Percentiles rank a stretch among this genome's conserved stretches.
phyloP scores from a whole-genome alignment of 495 filamentous ascomycete genomes.

The Friedmanniomyces endolithicus region DNA sequence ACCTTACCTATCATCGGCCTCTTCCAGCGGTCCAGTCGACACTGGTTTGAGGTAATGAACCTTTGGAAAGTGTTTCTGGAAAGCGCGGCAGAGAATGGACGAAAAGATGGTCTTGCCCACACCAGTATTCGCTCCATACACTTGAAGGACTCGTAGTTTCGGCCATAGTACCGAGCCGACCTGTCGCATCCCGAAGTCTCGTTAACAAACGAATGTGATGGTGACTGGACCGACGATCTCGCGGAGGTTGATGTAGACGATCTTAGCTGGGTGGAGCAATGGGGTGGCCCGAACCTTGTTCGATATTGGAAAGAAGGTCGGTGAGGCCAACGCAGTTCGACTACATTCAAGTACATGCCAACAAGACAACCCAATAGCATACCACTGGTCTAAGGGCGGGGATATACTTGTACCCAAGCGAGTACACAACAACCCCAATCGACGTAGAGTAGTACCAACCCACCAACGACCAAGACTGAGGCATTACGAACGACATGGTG shows the following conservation, averaged over 20 bases:
- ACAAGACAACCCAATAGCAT: too few relatives aligned
- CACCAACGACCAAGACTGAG: too few relatives aligned
- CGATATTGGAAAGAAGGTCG: neutral
- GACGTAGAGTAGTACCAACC: too few relatives aligned
- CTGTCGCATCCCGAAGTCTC: slow-evolving; percentile 5
- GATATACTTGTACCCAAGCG: too few relatives aligned
- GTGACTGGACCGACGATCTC: neutral
- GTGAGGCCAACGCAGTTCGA: neutral
- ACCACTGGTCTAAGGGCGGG: too few relatives aligned
- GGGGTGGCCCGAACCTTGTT: neutral
- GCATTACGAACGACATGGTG: too few relatives aligned
- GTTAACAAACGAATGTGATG: neutral
- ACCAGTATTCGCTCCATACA: slow-evolving; percentile 70
- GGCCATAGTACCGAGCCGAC: slow-evolving; percentile 44
- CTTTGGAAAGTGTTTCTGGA: slow-evolving; percentile 31
- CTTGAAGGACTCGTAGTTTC: slow-evolving; percentile 49
- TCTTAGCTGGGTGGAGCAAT: neutral
- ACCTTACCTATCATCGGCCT: slow-evolving; percentile 57
- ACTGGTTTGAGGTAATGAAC: slow-evolving; percentile 62
- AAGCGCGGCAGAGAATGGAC: slow-evolving; percentile 53
- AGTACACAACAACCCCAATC: too few relatives aligned
- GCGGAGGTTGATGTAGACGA: neutral
- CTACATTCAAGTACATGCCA: too few relatives aligned
- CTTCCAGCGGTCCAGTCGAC: slow-evolving; percentile 53
- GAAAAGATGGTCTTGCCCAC: slow-evolving; percentile 70